These are phyloP conservation scores for Amphibolis antarctica DNA, from an alignment of 106 monocot species.

Conservation along the genomic window DNA sequence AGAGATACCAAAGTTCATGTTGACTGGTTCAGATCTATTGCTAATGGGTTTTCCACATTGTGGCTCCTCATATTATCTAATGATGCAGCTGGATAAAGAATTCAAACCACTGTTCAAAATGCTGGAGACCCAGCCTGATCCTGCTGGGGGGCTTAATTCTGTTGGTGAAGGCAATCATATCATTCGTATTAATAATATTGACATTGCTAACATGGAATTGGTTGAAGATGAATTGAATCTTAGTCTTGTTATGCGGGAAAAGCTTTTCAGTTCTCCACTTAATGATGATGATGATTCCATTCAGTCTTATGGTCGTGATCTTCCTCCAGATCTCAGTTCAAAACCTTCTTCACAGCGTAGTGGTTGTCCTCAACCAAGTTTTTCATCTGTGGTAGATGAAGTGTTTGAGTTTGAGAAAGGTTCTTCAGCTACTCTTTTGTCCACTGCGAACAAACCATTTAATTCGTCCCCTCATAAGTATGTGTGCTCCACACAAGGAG, in stretches of 20 bases:
- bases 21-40: conserved; percentile 55
- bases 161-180: conserved; percentile 35
- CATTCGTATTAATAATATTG: conserved; percentile 47
- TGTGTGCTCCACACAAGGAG: conserved; percentile 27
- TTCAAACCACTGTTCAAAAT: conserved; percentile 70
- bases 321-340: conserved; percentile 22
- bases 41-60: conserved; percentile 76
- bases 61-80: conserved; percentile 69
- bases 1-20: conserved; percentile 56
- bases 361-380: conserved; percentile 39
- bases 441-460: conserved; percentile 24
- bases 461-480: conserved; percentile 21
- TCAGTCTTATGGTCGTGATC: conserved; percentile 24
- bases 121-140: conserved; percentile 57
- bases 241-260: conserved; percentile 59
- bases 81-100: conserved; percentile 90
- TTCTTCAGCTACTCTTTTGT: conserved; percentile 12
- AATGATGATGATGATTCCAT: conserved; percentile 12
- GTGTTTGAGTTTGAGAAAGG: conserved; percentile 69
- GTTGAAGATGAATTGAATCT: conserved; percentile 72
- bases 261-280: conserved; percentile 19
- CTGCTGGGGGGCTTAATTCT: conserved; percentile 32
- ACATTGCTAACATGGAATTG: conserved; percentile 54
- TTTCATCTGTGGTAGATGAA: conserved; percentile 90
- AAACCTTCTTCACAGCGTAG: conserved; percentile 33